Base-by-base conservation (phyloP, 805 yeast species). In the Metschnikowia cerradonensis region DNA sequence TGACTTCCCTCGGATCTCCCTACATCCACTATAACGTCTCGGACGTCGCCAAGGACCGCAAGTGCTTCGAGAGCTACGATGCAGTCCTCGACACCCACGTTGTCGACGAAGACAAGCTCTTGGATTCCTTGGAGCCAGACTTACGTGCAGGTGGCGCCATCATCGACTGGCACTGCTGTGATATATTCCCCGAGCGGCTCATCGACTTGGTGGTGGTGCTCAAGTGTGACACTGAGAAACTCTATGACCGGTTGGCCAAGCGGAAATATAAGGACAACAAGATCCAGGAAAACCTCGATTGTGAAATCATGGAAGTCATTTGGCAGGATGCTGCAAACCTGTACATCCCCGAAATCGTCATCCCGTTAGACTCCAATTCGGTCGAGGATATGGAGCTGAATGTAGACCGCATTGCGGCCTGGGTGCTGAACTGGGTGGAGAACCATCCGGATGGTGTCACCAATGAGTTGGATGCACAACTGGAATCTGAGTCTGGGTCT, bases 81-180 rank as follows among this genome's bases (percentile, higher is more conserved):
- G 87, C 88, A 58, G 86, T 75, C 54, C 80, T 96, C 63, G 90
- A 92, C 60, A 82, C 95, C 2, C 80, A 85, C 45, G 88, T 92
- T 38, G 97, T 92, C 4, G 97, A 94, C 68, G 99, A 92, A 61
- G 98, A 94, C 63, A 84, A 82, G 64, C 73, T 92, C 13, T 68
- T 90, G 51, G 98, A 94, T 65, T 80, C 81, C 22, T 68, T 94
- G 45, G 97, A 91, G 66, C 84, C 85, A 6, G 79, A 85, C 37
- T 73, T 91, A 45, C 86, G 85, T 48, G 73, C 81, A 55, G 99
- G 99, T n/a, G 96, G 95, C 1, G 76, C 78, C n/a, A 73, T 94
- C 7, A 77, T 94, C 11, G 99, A 94, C 67, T 94, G 99, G 99
- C 99, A 94, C 66, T 94, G 92, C 41, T 90, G 96, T 69, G 99